Evolutionary conservation across 169 alveolate species (phyloP), one percentile per base, ranked within the genome.

Genomic region (Plasmodium yoelii): DNA sequence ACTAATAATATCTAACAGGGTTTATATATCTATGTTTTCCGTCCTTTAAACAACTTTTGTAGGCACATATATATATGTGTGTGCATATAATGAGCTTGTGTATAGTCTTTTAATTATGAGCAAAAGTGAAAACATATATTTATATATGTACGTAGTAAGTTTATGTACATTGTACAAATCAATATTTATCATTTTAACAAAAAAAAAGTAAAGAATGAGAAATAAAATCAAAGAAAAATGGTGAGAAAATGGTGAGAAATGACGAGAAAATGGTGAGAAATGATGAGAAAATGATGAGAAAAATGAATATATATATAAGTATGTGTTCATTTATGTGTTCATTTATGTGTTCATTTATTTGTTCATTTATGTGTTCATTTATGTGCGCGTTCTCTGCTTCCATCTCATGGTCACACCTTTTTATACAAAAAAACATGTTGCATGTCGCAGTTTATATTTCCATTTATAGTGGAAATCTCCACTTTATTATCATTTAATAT

Each of bases 381-480:
- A n/a, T n/a, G n/a, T n/a, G n/a, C n/a, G n/a, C 12, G 59, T 0
- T 49, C 5, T 49, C 59, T 49, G 59, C 2, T 13, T 51, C 19
- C 6, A 12, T 6, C 59, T 15, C 19, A 51, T 51, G 5, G 12
- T 18, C 4, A 9, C 49, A 26, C 12, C 42, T 34, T 65, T 44
- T 82, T 82, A 57, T 67, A 82, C 63, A 82, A 53, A 56, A 68
- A 82, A 67, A 69, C 44, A 19, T 68, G 39, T 28, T 47, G 10
- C 49, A 69, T 3, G 24, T 46, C 64, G 18, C 39, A 65, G 22
- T 60, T 68, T 22, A 68, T 9, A 44, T 34, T 18, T 46, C 90
- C 90, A 47, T 44, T 61, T 5, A 49, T 10, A 12, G 86, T 68
- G 39, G 55, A 67, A 44, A 57, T 72, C 8, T 68, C 73, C 42